phyloP scores from a whole-genome alignment of 176 grass and related monocot species.

The Raddia distichophylla region DNA sequence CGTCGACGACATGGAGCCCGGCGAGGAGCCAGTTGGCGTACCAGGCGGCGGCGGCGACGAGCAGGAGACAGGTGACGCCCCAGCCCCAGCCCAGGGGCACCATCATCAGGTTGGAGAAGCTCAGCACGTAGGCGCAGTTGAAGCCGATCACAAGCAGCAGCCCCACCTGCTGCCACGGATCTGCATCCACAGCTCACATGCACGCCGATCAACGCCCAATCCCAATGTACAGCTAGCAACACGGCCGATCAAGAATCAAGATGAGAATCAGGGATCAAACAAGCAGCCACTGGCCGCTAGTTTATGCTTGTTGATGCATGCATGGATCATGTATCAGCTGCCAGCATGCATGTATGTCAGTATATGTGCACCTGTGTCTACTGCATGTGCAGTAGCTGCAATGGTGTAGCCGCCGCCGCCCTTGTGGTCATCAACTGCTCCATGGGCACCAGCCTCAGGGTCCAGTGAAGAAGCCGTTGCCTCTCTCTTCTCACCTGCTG shows the following conservation, averaged over 20 bases:
- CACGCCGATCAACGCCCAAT: background rate
- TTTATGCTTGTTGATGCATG: too few relatives aligned
- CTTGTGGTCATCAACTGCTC: background rate
- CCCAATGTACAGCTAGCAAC: background rate
- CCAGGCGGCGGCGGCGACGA: conserved; percentile 55
- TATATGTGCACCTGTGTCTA: conserved; percentile 54
- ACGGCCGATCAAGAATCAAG: too few relatives aligned
- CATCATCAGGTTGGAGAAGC: conserved; percentile 90
- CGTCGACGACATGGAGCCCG: conserved; percentile 64
- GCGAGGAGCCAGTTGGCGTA: conserved; percentile 88
- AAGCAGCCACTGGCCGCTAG: background rate
- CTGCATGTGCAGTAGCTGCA: conserved; percentile 59
- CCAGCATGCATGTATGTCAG: too few relatives aligned
- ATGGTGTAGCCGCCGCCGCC: conserved; percentile 37
- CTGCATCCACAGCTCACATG: conserved; percentile 1
- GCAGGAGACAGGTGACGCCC: conserved; percentile 65
- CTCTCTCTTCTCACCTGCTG: background rate
- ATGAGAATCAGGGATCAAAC: background rate
- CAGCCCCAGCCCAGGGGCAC: conserved; percentile 75
- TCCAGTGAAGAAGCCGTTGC: conserved; percentile 47
- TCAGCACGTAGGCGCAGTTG: conserved; percentile 97
- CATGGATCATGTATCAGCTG: background rate
- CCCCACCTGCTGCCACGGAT: conserved; percentile 83
- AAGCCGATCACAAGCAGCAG: conserved; percentile 71
- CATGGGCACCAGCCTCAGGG: conserved; percentile 47